These are phyloP conservation scores for Acephala macrosclerotiorum DNA, from an alignment of 2,329 filamentous ascomycete genomes.

Conservation along the genomic window DNA sequence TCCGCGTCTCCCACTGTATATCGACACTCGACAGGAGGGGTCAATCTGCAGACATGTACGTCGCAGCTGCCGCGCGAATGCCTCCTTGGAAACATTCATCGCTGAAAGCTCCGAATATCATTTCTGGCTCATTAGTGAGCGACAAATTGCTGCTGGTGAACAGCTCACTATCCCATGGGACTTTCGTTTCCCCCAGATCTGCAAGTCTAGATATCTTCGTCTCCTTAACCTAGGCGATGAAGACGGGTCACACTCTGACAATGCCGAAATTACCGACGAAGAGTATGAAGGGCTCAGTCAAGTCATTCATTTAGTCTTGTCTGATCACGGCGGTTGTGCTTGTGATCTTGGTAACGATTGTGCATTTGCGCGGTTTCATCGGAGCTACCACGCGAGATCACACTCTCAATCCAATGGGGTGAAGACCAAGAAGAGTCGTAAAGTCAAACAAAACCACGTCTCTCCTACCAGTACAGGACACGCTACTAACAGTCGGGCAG, in stretches of 20 bases:
- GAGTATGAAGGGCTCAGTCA: slow-evolving; percentile 67
- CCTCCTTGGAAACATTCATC: slow-evolving; percentile 83
- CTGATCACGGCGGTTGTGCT: slow-evolving; percentile 82
- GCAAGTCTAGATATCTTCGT: slow-evolving; percentile 61
- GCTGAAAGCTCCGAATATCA: slow-evolving; percentile 80
- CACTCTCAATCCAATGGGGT: slow-evolving; percentile 53
- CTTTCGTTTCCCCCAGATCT: slow-evolving; percentile 66
- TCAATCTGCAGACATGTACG: slow-evolving; percentile 88
- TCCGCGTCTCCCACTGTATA: slow-evolving; percentile 86
- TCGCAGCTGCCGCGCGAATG: slow-evolving; percentile 89
- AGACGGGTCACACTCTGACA: slow-evolving; percentile 46
- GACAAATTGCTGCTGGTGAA: slow-evolving; percentile 71
- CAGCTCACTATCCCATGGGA: slow-evolving; percentile 74
- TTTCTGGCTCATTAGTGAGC: slow-evolving; percentile 90
- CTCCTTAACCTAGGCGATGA: slow-evolving; percentile 70
- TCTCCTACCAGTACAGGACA: slow-evolving; percentile 70
- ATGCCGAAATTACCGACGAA: slow-evolving; percentile 52
- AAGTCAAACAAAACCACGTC: slow-evolving; percentile 59
- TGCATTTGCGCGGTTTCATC: slow-evolving; percentile 69
- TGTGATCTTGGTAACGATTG: slow-evolving; percentile 71
- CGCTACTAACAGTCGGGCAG: slow-evolving; percentile 67
- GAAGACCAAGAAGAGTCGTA: slow-evolving; percentile 49
- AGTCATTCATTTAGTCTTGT: slow-evolving; percentile 74
- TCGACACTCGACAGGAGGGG: slow-evolving; percentile 89
- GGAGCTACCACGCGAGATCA: slow-evolving; percentile 59